Evolutionary conservation across 371 early-diverging fungal species (phyloP).

Genomic region (Paramicrosporidium saccamoebae): DNA sequence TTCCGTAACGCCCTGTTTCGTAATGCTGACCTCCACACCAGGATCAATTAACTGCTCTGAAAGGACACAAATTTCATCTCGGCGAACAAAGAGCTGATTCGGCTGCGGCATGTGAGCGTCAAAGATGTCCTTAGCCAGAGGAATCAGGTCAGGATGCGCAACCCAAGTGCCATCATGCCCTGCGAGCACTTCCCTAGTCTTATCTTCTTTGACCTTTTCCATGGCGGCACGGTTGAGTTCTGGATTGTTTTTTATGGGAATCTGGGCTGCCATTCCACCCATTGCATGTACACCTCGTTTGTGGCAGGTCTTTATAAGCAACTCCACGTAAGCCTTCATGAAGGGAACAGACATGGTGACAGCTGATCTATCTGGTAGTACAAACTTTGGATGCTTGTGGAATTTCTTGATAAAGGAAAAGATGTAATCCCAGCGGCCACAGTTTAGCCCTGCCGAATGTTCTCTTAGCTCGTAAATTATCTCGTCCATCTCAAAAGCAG

Average conservation of each 20-base stretch:
- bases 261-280: conserved; percentile 95
- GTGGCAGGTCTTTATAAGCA: conserved; percentile 84
- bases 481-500: conserved; percentile 90
- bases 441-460: conserved; percentile 82
- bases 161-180: conserved; percentile 93
- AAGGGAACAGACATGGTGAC: conserved; percentile 77
- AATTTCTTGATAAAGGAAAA: conserved; percentile 83
- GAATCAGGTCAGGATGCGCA: conserved; percentile 77
- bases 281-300: conserved; percentile 85
- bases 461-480: conserved; percentile 84
- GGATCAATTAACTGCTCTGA: conserved; percentile 49
- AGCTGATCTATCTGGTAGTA: conserved; percentile 56
- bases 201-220: conserved; percentile 67
- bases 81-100: conserved; percentile 63
- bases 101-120: conserved; percentile 76
- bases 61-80: conserved; percentile 54
- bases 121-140: conserved; percentile 50
- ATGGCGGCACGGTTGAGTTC: conserved; percentile 58
- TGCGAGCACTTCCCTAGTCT: conserved; percentile 63
- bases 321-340: conserved; percentile 74
- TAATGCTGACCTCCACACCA: conserved; percentile 30
- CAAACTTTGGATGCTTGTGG: conserved; percentile 38
- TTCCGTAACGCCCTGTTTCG: conserved; percentile 52
- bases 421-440: conserved; percentile 93
- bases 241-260: conserved; percentile 67